Base-by-base conservation (phyloP, 257 asterid genomes). In the Ilex aquifolium region DNA sequence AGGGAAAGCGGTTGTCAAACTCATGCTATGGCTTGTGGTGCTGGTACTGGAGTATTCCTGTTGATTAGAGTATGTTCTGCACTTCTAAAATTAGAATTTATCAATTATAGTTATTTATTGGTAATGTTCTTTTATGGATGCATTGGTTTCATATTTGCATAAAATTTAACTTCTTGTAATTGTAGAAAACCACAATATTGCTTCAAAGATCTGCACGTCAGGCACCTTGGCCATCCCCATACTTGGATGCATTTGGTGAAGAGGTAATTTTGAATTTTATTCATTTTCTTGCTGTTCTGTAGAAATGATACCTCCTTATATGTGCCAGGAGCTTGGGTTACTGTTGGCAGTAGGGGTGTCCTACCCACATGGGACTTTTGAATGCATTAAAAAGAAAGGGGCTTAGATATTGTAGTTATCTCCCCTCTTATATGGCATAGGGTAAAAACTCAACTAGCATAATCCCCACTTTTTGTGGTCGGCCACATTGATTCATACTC, bases 181-280 rank as follows among this genome's bases (percentile, higher is more conserved):
- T 66, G 69, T 75, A 93, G 99, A 87, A 77, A 82, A 93, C 99
- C 62, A 82, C 96, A 36, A 82, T 93, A 69, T 70, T 90, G 79
- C 96, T 93, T 61, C 99, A 90, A 75, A 81, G 97, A 71, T 84
- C 92, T 65, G 95, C 94, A 66, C 94, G 95, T 64, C 95, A 87
- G 77, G 95, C 99, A 60, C 88, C 87, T 46, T 93, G 99, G 99
- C 97, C 96, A 40, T 93, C 99, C 65, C 99, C 92, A 2, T 93
- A 93, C 74, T 85, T 93, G 82, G 99, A 93, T 81, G 85, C 83
- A 40, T 93, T 80, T 55, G 99, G 99, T 61, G 99, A 93, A 85
- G 99, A 93, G 99, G 99, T 87, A 84, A 72, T 44, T 66, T 54
- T 36, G 31, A 21, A 36, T 36, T 36, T 36, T 36, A 1, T 36